Evolutionary conservation across 2,329 filamentous ascomycete species (phyloP).

Genomic region (Elsinoe fawcettii): DNA sequence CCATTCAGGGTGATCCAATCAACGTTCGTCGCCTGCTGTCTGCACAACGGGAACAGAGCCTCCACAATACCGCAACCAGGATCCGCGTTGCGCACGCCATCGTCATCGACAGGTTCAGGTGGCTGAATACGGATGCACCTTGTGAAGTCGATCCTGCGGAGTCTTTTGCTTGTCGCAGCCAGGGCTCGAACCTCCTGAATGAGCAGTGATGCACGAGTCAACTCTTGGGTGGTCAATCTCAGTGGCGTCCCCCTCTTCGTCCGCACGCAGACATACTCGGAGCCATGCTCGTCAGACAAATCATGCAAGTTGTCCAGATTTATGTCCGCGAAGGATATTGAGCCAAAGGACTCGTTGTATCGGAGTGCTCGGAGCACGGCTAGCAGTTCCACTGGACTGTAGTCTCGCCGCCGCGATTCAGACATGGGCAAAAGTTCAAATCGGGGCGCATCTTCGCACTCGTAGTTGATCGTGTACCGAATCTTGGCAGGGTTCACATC

Average conservation of each 20-base stretch:
- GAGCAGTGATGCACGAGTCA: constrained; percentile 50
- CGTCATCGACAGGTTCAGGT: constrained; percentile 38
- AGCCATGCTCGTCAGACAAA: constrained; percentile 51
- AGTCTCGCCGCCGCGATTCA: constrained; percentile 44
- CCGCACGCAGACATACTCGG: constrained; percentile 54
- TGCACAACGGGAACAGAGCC: constrained; percentile 60
- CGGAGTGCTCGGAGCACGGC: constrained; percentile 61
- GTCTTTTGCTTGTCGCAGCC: constrained; percentile 55
- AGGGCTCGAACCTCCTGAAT: constrained; percentile 62
- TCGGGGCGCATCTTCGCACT: constrained; percentile 58
- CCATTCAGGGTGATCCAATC: constrained; percentile 64
- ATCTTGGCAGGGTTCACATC: constrained; percentile 60
- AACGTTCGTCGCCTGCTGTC: constrained; percentile 58
- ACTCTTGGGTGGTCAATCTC: constrained; percentile 45
- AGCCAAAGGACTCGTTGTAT: constrained; percentile 62
- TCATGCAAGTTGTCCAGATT: constrained; percentile 58
- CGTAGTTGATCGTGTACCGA: constrained; percentile 52
- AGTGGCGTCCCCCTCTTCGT: constrained; percentile 51
- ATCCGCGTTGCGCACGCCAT: constrained; percentile 42
- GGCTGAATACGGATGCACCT: constrained; percentile 51
- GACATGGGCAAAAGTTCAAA: constrained; percentile 56
- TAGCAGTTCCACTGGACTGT: constrained; percentile 56
- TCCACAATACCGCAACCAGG: constrained; percentile 62
- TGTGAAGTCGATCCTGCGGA: constrained; percentile 59
- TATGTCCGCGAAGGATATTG: constrained; percentile 59